Base-by-base conservation (phyloP, 129 eudicot species). In the Cynara cardunculus region DNA sequence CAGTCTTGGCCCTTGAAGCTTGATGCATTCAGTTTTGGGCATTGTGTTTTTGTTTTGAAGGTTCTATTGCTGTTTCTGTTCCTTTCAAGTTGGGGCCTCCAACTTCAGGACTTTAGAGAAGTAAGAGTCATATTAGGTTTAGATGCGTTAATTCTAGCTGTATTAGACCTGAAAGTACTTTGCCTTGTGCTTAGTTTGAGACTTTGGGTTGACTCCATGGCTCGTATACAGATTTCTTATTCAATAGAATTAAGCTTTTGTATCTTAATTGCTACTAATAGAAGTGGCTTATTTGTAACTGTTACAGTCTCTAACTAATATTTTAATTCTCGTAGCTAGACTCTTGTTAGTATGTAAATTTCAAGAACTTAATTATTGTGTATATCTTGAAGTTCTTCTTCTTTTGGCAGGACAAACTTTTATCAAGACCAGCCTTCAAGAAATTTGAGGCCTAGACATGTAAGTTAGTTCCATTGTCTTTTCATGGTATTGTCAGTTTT, bases 381-480 rank as follows among this genome's bases (percentile, higher is more conserved):
- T 80, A 6, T 30, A 69, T 32, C 53, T 34, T 72, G 59, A 39
- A 72, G 27, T 34, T 53, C 64, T 61, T 62, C 22, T 75, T 56
- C 59, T 41, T 62, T 79, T 74, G 10, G n/a, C 69, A 88, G 88
- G 87, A 85, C 84, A 84, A 85, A 72, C 68, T 77, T 80, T 83
- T 53, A 82, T 75, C 84, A 73, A 39, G 79, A 76, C 26, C 87
- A 73, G 34, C 82, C 83, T 81, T 53, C 85, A 67, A 78, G 84
- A 35, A 83, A 69, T 34, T 78, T 87, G 70, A 87, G 91, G 82
- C 84, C 86, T 59, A 89, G 88, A 79, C 84, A 83, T 77, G 97
- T 92, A 84, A 86, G 88, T 92, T 76, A 3, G 83, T 78, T 69
- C 49, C 69, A 21, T 78, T 19, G 5, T 71, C 56, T 46, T 78